phyloP scores from a whole-genome alignment of 176 grass and related monocot species.

The Avena insularis region DNA sequence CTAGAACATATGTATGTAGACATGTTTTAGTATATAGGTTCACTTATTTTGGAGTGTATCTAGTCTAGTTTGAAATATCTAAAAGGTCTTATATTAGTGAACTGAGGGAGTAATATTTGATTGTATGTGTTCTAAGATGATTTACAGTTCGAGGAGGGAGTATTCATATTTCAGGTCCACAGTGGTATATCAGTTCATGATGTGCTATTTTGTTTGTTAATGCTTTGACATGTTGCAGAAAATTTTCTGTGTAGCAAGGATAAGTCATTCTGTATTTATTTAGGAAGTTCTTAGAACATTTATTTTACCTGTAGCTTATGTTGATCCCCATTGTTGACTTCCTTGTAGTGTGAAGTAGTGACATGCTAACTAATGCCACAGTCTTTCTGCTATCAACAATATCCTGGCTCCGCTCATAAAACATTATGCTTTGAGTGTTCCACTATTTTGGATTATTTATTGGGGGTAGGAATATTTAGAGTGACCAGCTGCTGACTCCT shows the following conservation, averaged over 20 bases:
- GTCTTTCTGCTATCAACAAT: conserved; percentile 11
- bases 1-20: too few relatives aligned
- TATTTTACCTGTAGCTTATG: not conserved
- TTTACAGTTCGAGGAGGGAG: not conserved
- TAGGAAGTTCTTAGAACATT: not conserved
- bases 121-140: not conserved
- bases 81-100: too few relatives aligned
- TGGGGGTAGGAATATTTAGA: not conserved
- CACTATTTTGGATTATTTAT: not conserved
- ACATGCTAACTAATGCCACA: not conserved
- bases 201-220: not conserved
- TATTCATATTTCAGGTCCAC: conserved; percentile 29
- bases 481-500: not conserved
- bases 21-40: too few relatives aligned
- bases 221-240: not conserved
- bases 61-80: too few relatives aligned
- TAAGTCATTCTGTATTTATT: not conserved
- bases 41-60: too few relatives aligned
- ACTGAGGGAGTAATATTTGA: not conserved
- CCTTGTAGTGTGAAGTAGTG: not conserved
- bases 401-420: not conserved
- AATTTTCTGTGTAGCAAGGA: not conserved
- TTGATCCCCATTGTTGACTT: not conserved
- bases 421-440: not conserved
- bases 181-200: conserved; percentile 7